Evolutionary conservation across 257 asterid species (phyloP).

Genomic region (Forsythia suspensa): DNA sequence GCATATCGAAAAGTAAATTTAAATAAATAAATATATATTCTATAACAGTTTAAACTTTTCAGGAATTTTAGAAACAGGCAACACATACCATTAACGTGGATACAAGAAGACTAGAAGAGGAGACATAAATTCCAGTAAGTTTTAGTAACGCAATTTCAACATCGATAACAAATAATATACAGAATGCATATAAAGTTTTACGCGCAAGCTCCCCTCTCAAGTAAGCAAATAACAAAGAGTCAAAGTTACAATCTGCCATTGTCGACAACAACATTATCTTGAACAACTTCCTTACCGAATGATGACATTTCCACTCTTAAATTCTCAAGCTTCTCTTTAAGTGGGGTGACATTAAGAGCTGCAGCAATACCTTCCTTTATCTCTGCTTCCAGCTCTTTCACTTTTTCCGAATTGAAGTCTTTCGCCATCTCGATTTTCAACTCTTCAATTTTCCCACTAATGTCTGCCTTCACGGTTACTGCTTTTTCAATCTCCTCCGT

Average conservation of each 20-base stretch:
- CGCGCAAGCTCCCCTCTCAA: background rate
- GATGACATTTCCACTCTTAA: conserved; percentile 29
- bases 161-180: background rate
- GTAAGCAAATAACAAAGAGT: background rate
- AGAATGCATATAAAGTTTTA: background rate
- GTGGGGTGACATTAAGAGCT: conserved; percentile 39
- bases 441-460: conserved; percentile 38
- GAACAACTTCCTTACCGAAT: conserved; percentile 14
- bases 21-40: too few relatives aligned
- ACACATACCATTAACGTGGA: background rate
- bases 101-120: background rate
- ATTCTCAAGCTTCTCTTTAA: conserved; percentile 44
- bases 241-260: conserved; percentile 37
- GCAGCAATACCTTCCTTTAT: conserved; percentile 40
- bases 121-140: background rate
- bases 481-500: conserved; percentile 37
- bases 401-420: conserved; percentile 39
- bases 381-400: conserved; percentile 41
- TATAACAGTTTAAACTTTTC: too few relatives aligned
- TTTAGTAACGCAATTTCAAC: background rate
- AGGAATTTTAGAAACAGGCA: background rate
- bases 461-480: conserved; percentile 22
- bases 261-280: conserved; percentile 25
- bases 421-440: conserved; percentile 33
- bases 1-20: too few relatives aligned